These are phyloP conservation scores for Nicotiana rustica DNA, from an alignment of 305 asterid genomes.

Conservation along the genomic window DNA sequence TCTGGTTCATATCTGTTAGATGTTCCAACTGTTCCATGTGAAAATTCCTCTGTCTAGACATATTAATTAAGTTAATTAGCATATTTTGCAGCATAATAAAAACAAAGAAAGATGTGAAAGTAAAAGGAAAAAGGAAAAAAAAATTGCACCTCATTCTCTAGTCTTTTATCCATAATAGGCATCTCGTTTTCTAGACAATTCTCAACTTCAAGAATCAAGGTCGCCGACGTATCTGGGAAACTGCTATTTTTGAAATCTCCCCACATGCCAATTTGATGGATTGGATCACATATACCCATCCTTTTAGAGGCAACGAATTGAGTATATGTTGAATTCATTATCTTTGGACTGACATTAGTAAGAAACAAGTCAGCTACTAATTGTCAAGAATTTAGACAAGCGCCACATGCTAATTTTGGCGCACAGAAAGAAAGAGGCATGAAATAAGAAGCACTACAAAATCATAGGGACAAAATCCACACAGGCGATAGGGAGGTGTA, in stretches of 20 bases:
- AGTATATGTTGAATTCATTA: slow-evolving; percentile 70
- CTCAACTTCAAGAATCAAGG: slow-evolving; percentile 59
- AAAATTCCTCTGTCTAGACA: slow-evolving; percentile 76
- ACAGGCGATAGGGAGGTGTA: neutral
- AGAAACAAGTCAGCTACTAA: slow-evolving; percentile 33
- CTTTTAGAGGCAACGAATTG: slow-evolving; percentile 77
- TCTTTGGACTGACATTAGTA: slow-evolving; percentile 43
- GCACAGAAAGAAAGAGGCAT: slow-evolving; percentile 13
- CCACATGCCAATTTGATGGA: slow-evolving; percentile 82
- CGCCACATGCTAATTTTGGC: neutral
- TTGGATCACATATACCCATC: slow-evolving; percentile 80
- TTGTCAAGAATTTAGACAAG: neutral
- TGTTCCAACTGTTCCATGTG: slow-evolving; percentile 68
- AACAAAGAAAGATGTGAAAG: slow-evolving; percentile 21
- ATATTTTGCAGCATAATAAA: neutral
- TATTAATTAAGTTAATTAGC: slow-evolving; percentile 34
- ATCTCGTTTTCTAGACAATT: slow-evolving; percentile 71
- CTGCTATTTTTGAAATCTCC: slow-evolving; percentile 69
- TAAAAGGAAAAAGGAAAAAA: neutral
- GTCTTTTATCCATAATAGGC: slow-evolving; percentile 32
- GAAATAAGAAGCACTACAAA: slow-evolving; percentile 31
- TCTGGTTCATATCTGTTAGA: slow-evolving; percentile 74
- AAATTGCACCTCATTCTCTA: slow-evolving; percentile 18
- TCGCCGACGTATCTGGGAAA: slow-evolving; percentile 56
- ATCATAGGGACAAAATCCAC: slow-evolving; percentile 39